Conservation (phyloP, 257 asterid genomes). For the Coffea eugenioides region DNA sequence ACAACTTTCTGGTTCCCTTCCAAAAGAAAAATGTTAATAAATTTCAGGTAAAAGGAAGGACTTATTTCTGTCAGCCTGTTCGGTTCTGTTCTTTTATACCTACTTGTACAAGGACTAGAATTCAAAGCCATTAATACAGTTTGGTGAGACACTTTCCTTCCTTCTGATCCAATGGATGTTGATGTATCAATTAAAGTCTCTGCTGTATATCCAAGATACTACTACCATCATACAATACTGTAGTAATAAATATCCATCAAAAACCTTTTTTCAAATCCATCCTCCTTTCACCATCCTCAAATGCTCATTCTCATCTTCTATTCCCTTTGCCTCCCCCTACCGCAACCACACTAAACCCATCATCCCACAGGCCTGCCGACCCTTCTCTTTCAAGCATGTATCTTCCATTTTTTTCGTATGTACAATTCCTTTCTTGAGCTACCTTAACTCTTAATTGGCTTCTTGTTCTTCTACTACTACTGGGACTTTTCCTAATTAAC, state of each 20-base stretch:
- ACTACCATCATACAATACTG: neutral
- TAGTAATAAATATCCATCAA: conserved; percentile 9
- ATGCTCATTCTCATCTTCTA: conserved; percentile 11
- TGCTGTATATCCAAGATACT: conserved; percentile 22
- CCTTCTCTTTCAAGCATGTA: conserved; percentile 1
- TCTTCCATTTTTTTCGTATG: conserved; percentile 11
- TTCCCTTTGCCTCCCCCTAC: conserved; percentile 26
- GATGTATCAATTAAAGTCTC: conserved; percentile 44
- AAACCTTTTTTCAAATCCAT: conserved; percentile 6
- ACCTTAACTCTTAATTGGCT: too few relatives aligned
- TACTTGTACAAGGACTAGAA: neutral
- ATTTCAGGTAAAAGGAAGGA: neutral
- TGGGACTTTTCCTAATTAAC: neutral
- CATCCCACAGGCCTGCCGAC: conserved; percentile 4
- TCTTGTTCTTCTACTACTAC: neutral
- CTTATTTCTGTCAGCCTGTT: conserved; percentile 2
- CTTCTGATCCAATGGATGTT: conserved; percentile 37
- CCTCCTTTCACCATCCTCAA: conserved; percentile 7
- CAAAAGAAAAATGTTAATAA: neutral
- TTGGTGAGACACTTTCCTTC: conserved; percentile 36
- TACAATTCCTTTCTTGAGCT: neutral
- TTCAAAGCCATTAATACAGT: conserved; percentile 48
- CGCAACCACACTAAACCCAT: conserved; percentile 2
- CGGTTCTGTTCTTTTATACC: conserved; percentile 4
- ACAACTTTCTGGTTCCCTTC: neutral